Evolutionary conservation across 139 green algal species (phyloP).

Genomic region (Gonium pectorale): DNA sequence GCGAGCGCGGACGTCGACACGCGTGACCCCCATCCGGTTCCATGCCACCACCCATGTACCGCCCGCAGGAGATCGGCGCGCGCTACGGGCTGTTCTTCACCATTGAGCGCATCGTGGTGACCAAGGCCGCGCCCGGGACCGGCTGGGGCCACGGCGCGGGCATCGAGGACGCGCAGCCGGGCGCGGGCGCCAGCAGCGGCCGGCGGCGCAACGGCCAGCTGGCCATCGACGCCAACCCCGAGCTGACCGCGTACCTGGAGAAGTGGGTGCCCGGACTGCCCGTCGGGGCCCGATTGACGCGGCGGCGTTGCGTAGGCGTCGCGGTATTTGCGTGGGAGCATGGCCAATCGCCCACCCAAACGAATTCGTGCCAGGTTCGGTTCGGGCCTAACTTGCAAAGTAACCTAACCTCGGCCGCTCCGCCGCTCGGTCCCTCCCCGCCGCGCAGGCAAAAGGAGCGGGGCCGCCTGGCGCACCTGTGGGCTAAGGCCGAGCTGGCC

Average conservation of each 20-base stretch:
- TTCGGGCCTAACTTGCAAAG: too few relatives aligned
- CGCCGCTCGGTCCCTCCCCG: neutral
- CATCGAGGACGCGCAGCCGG: neutral
- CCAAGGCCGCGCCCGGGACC: neutral
- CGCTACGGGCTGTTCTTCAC: conserved; percentile 35
- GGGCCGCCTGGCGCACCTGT: conserved; percentile 40
- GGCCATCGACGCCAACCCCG: neutral
- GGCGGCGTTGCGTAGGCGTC: too few relatives aligned
- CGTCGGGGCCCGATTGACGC: too few relatives aligned
- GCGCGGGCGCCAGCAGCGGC: neutral
- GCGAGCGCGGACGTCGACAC: too few relatives aligned
- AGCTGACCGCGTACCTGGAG: conserved; percentile 29
- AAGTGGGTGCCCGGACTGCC: neutral
- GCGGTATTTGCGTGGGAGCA: too few relatives aligned
- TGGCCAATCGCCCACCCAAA: too few relatives aligned
- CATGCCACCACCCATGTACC: too few relatives aligned
- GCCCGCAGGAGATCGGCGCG: conserved; percentile 46
- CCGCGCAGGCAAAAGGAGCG: conserved; percentile 4
- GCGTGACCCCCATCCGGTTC: too few relatives aligned
- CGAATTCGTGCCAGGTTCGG: too few relatives aligned
- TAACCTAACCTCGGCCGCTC: too few relatives aligned
- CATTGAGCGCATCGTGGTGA: conserved; percentile 31
- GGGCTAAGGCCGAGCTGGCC: conserved; percentile 45
- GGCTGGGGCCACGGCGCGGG: neutral
- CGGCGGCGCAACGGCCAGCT: neutral